A percentile compares a stretch with the other conserved stretches of the same genome.
phyloP scores from a whole-genome alignment of 148 eudicot genomes.

The Agrostemma githago region DNA sequence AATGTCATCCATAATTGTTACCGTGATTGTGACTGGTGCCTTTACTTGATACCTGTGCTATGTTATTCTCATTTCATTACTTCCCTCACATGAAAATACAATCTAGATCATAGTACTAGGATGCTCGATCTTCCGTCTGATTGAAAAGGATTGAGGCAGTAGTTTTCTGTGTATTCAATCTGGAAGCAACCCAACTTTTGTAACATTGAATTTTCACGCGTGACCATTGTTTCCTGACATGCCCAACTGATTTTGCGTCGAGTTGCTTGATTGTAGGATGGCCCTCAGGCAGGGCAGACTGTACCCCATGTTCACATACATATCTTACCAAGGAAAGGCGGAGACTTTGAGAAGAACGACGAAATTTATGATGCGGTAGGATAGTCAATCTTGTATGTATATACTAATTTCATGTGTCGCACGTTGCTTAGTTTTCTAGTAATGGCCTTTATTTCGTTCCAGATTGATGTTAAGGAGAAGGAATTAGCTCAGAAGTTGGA shows the following conservation, averaged over 20 bases:
- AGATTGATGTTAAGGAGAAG: constrained; percentile 87
- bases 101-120: neutral
- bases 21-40: neutral
- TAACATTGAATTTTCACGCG: neutral
- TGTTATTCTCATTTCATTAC: neutral
- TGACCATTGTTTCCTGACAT: neutral
- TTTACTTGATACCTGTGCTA: neutral
- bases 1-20: neutral
- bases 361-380: constrained; percentile 85
- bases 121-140: neutral
- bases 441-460: constrained; percentile 12
- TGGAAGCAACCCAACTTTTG: neutral
- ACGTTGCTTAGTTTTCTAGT: neutral
- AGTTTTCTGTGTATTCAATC: neutral
- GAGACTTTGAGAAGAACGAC: constrained; percentile 84
- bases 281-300: constrained; percentile 87
- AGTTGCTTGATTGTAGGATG: constrained; percentile 48
- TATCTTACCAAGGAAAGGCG: constrained; percentile 67
- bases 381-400: neutral
- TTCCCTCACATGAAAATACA: neutral
- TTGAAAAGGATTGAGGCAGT: neutral
- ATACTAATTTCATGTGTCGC: neutral
- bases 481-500: constrained; percentile 75
- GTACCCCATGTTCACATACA: constrained; percentile 95
- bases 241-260: neutral